These are phyloP conservation scores for Phaffomyces opuntiae DNA, from an alignment of 805 yeast genomes.

Conservation along the genomic window DNA sequence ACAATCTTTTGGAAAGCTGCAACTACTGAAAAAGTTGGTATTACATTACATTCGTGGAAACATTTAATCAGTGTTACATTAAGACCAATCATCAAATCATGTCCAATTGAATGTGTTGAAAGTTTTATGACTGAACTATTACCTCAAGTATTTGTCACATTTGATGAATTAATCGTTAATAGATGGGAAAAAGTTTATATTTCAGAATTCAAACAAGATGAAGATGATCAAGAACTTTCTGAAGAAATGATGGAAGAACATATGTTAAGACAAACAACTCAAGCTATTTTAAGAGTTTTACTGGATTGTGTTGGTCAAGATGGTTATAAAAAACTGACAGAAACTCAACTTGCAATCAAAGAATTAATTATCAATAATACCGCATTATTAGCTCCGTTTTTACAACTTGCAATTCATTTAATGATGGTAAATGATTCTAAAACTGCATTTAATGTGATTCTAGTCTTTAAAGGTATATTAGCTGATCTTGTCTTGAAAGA, in stretches of 20 bases:
- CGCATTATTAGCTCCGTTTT: constrained; percentile 67
- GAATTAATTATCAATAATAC: constrained; percentile 57
- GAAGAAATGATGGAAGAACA: constrained; percentile 99
- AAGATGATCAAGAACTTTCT: constrained; percentile 73
- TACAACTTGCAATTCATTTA: constrained; percentile 67
- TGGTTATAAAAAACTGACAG: constrained; percentile 38
- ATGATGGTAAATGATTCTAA: constrained; percentile 82
- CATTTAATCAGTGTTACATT: constrained; percentile 90
- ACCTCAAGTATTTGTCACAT: constrained; percentile 65
- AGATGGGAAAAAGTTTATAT: constrained; percentile 69
- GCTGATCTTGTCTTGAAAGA: constrained; percentile 62
- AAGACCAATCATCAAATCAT: constrained; percentile 78
- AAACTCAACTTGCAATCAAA: constrained; percentile 61
- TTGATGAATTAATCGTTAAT: constrained; percentile 65
- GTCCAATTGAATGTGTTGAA: constrained; percentile 66
- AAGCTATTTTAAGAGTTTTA: constrained; percentile 78
- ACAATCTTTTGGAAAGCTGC: constrained; percentile 74
- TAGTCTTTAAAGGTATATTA: constrained; percentile 69
- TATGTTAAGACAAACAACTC: constrained; percentile 84
- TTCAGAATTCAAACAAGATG: constrained; percentile 30
- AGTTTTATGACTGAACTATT: constrained; percentile 70
- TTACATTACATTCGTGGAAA: constrained; percentile 93
- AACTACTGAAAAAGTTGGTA: constrained; percentile 66
- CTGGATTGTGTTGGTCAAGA: constrained; percentile 85
- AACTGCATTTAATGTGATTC: constrained; percentile 84